Evolutionary conservation across 78 protist species (phyloP), one percentile per base, ranked within the genome.

Genomic region (Isochrysis galbana): DNA sequence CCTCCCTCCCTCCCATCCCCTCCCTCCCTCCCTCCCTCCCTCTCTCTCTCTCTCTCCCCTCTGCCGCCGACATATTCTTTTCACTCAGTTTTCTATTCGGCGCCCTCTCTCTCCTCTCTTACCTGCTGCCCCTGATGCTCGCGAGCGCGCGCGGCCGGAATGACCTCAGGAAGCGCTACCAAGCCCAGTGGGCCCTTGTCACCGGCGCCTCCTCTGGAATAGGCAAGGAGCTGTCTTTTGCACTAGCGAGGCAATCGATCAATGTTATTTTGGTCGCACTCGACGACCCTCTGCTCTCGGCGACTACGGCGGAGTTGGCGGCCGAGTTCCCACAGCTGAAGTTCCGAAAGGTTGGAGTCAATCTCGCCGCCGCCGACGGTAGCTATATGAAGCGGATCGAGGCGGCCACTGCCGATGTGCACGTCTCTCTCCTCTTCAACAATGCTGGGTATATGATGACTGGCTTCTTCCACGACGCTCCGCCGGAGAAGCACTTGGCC

Each of bases 161-260:
- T 1, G 38, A 82, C 42, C 55, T 82, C 29, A 23, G 4, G 38
- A 82, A 44, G 67, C 38, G 42, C 54, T 91, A 91, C 93, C 4
- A 32, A 22, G 51, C 89, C 11, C 0, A 19, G 34, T 93, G 95
- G 95, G 95, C 88, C 41, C 84, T 93, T 26, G 93, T 93, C 23
- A 93, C 95, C 34, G 95, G 95, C 41, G 14, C 92, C 47, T 48
- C 84, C 32, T 48, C 83, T 11, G 95, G 95, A 34, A 47, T 93
- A 72, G 95, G 95, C 47, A 36, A 55, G 34, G 87, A 89, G 46
- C 51, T 93, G 29, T 92, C 92, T 22, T 44, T 39, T 29, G 23
- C 10, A 19, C 74, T 93, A 22, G 46, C 38, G 61, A 0, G 34
- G 36, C 95, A 93, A 82, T 89, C 84, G 41, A 19, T 74, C 90